Evolutionary conservation across 352 stramenopile genomes (phyloP), one percentile per base, ranked within the genome.

Genomic region (Phytophthora multivora): DNA sequence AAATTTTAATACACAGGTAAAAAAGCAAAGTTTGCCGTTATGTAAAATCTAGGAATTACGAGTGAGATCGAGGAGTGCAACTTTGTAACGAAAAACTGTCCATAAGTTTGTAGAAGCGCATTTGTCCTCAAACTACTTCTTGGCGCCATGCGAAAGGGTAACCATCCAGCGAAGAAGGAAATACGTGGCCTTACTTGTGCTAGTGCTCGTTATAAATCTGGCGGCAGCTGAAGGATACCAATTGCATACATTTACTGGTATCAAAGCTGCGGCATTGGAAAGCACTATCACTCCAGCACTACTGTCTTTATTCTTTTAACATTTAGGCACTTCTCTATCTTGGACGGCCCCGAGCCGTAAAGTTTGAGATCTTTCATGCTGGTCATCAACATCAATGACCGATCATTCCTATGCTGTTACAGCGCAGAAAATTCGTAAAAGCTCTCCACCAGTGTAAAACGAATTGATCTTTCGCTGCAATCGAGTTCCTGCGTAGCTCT

Each of bases 1-100:
- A 52, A 50, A 59, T 25, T n/a, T 51, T 25, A 59, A 51, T 41
- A 38, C 38, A 50, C 26, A 13, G 21, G 41, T 48, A 48, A 33
- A 48, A 33, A 33, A 48, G 21, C 41, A 23, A 33, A 40, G 13
- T 3, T n/a, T 40, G 35, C 35, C 5, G 4, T 48, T 33, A 19
- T 15, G 21, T 48, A 48, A 12, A 33, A 33, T 2, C 19, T 48
- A 48, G 40, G 11, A 48, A 19, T 0, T 6, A 19, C 15, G 9
- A 40, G 15, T 40, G 35, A 19, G 35, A 10, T 40, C 35, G 19
- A 19, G 4, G n/a, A 18, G 36, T 42, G 36, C 36, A 42, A 42
- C 36, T 39, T 15, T 16, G 33, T 40, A 15, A 15, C 12, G 19
- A 12, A 40, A 6, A 15, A 40, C 35, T 19, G 35, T 1, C 7